Evolutionary conservation across 192 early-diverging fungal species (phyloP).

Genomic region (Umbelopsis sp.): DNA sequence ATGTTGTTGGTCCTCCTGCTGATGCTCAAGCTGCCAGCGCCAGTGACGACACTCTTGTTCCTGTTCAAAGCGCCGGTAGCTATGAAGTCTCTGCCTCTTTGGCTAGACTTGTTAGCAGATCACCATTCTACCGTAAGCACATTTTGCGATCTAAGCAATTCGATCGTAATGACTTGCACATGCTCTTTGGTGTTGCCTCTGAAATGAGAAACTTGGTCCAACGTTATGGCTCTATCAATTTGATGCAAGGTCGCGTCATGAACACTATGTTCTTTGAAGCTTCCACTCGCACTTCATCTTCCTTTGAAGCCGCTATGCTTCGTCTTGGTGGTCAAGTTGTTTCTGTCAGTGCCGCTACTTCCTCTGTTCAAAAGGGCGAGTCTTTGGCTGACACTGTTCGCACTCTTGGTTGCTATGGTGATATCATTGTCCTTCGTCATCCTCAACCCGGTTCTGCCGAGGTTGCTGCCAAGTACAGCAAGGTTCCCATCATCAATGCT

Average conservation of each 20-base stretch:
- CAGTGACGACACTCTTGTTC: constrained; percentile 9
- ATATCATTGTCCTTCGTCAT: constrained; percentile 92
- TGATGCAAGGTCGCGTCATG: constrained; percentile 90
- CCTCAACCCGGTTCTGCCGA: constrained; percentile 85
- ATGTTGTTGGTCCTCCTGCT: constrained; percentile 32
- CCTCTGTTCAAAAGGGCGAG: constrained; percentile 96
- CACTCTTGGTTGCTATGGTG: constrained; percentile 90
- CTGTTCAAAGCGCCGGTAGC: constrained; percentile 29
- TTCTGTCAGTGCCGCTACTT: constrained; percentile 77
- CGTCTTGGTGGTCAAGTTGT: constrained; percentile 93
- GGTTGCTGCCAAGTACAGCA: constrained; percentile 84
- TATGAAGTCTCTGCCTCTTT: constrained; percentile 40
- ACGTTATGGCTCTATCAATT: constrained; percentile 80
- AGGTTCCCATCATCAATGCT: constrained; percentile 94
- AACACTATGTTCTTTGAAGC: constrained; percentile 97
- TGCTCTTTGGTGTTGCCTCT: constrained; percentile 93
- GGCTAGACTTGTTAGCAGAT: constrained; percentile 60
- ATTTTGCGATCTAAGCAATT: constrained; percentile 93
- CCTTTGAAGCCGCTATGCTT: constrained; percentile 94
- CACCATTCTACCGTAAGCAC: constrained; percentile 93
- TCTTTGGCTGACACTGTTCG: constrained; percentile 92
- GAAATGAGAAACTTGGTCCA: constrained; percentile 97
- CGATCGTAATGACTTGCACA: constrained; percentile 89
- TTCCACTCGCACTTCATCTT: constrained; percentile 90
- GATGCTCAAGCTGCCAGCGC: constrained; percentile 22